Evolutionary conservation across 495 filamentous ascomycete genomes (phyloP), one percentile per base, ranked within the genome.

Genomic region (Podospora pseudocomata): DNA sequence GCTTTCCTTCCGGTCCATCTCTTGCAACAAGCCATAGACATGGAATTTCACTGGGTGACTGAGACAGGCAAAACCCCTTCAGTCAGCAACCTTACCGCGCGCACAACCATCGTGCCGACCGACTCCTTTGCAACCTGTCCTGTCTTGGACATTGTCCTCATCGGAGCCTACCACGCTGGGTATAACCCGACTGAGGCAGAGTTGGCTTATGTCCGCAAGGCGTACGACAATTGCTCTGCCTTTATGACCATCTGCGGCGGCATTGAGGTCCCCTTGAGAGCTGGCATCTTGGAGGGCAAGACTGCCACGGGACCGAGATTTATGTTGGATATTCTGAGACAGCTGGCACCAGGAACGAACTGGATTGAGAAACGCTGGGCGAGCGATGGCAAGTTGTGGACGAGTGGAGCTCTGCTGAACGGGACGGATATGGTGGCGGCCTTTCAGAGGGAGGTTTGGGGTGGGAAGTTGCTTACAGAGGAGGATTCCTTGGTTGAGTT

Each of bases 301-400:
- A 72, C 70, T 27, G 72, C 67, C 19, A 75, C 73, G 19, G 73
- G 69, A 5, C 73, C 73, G 23, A 67, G 62, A n/a, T 23, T 19
- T 0, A 5, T 74, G 5, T 49, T 75, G 1, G 58, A 64, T n/a
- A 18, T 64, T 20, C 55, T 69, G 60, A 27, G 59, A 18, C 23
- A 64, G 60, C 26, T 49, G 54, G 30, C 26, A 19, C 71, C 68
- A 2, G 69, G 65, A 1, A 70, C 68, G 34, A 71, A 72, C 55
- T 78, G 76, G 76, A 69, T 76, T 13, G 69, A 73, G 64, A 78
- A 75, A 66, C 65, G 74, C 15, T 78, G 70, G 67, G 74, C 71
- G 26, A 53, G 60, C 2, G 74, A 76, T 66, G 74, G 71, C 16
- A 74, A 78, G 71, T 53, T 76, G 60, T 76, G 76, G 74, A 76